Evolutionary conservation across 768 basidiomycete genomes (phyloP).

Genomic region (Xerocomellus amylosporus): DNA sequence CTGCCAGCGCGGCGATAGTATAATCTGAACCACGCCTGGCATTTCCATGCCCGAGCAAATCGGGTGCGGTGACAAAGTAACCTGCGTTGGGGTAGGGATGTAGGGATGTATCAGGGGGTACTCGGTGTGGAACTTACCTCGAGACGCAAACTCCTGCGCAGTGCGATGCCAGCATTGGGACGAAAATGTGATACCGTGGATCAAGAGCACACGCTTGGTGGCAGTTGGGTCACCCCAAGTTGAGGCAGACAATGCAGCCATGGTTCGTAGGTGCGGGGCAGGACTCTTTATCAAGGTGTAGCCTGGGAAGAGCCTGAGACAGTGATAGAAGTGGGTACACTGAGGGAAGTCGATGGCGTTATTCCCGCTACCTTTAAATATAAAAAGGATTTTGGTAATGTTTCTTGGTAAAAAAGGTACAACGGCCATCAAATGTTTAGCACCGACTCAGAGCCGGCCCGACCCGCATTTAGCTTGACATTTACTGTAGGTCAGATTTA

Average conservation of each 20-base stretch:
- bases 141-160: conserved; percentile 5
- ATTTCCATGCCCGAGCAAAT: conserved; percentile 17
- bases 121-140: conserved; percentile 1
- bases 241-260: conserved; percentile 1
- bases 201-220: conserved; percentile 10
- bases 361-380: too few species aligned
- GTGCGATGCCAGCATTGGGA: conserved; percentile 15
- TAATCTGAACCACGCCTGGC: not conserved
- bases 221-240: conserved; percentile 18
- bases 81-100: conserved; percentile 4
- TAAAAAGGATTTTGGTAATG: too few species aligned
- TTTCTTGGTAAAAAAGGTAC: too few species aligned
- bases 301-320: not conserved
- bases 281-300: not conserved
- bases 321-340: too few species aligned
- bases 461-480: too few species aligned
- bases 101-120: not conserved
- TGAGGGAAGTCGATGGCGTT: too few species aligned
- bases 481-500: too few species aligned
- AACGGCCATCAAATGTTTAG: too few species aligned
- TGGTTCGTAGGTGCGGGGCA: not conserved
- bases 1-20: conserved; percentile 6
- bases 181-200: conserved; percentile 17
- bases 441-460: too few species aligned
- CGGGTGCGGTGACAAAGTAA: conserved; percentile 20